Conservation (phyloP, 1,284 basidiomycete genomes). For the Paramarasmius palmivorus region DNA sequence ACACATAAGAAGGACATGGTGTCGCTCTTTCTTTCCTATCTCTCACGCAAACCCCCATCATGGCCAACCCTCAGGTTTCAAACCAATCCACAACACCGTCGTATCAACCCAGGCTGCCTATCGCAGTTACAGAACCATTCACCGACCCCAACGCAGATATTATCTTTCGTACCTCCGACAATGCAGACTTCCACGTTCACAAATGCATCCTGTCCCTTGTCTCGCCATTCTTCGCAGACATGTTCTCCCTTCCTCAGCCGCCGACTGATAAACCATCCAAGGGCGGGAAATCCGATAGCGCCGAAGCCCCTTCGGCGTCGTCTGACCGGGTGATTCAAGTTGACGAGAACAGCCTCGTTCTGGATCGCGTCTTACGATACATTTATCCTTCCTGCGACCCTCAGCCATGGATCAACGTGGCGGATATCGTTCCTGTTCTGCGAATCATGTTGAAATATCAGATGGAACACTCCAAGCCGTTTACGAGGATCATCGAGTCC, state of each 20-base stretch:
- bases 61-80: too few species aligned
- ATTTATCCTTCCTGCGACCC: too few species aligned
- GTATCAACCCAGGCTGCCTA: constrained; percentile 28
- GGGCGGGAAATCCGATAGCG: constrained; percentile 28
- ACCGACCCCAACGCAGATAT: constrained; percentile 34
- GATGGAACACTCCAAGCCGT: too few species aligned
- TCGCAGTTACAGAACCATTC: constrained; percentile 22
- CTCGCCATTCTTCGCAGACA: constrained; percentile 40
- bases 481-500: too few species aligned
- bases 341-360: constrained; percentile 19
- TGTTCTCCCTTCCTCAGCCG: constrained; percentile 39
- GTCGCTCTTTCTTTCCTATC: too few species aligned
- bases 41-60: too few species aligned
- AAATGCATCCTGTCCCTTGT: constrained; percentile 36
- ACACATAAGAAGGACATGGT: too few species aligned
- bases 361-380: too few species aligned
- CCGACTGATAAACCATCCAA: constrained; percentile 19
- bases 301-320: constrained; percentile 12
- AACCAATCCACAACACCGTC: constrained; percentile 11
- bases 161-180: constrained; percentile 38
- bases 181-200: constrained; percentile 38
- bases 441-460: too few species aligned
- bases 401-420: too few species aligned
- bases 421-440: too few species aligned
- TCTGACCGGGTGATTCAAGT: constrained; percentile 25